Percentiles rank a stretch among this genome's conserved stretches.
phyloP scores from a whole-genome alignment of 106 monocot species.

The Chionographis japonica region DNA sequence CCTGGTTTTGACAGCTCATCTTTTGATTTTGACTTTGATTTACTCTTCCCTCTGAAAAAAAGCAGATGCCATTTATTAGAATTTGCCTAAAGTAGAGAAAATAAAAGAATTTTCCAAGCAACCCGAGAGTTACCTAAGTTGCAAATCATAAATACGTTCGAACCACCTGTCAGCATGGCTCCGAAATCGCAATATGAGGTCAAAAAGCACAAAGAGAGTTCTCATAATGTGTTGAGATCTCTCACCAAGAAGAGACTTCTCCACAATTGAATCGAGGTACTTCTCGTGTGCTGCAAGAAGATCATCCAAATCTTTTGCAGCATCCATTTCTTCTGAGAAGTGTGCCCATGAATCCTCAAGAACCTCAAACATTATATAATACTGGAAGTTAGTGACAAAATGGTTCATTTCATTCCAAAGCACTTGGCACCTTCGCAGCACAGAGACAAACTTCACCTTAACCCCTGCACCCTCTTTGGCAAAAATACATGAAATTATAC shows the following conservation, averaged over 20 bases:
- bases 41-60: slow-evolving; percentile 49
- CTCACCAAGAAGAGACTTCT: slow-evolving; percentile 95
- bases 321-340: slow-evolving; percentile 90
- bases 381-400: slow-evolving; percentile 89
- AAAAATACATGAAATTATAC: slow-evolving; percentile 59
- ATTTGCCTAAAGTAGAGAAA: not conserved
- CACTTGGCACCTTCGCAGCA: slow-evolving; percentile 77
- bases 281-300: slow-evolving; percentile 88
- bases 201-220: slow-evolving; percentile 70
- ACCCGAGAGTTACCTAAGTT: slow-evolving; percentile 44
- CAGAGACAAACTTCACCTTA: slow-evolving; percentile 55
- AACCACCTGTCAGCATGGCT: slow-evolving; percentile 78
- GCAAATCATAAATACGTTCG: slow-evolving; percentile 80
- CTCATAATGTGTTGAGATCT: slow-evolving; percentile 57
- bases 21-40: slow-evolving; percentile 46
- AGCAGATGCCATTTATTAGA: not conserved
- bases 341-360: slow-evolving; percentile 91
- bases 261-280: slow-evolving; percentile 77
- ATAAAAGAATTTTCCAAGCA: no score
- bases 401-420: slow-evolving; percentile 99
- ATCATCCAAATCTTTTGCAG: slow-evolving; percentile 87
- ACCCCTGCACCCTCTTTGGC: slow-evolving; percentile 39
- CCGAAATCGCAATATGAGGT: slow-evolving; percentile 70
- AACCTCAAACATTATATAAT: slow-evolving; percentile 99
- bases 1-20: slow-evolving; percentile 22